Evolutionary conservation across 768 basidiomycete species (phyloP).

Genomic region (Boletus insuetus): DNA sequence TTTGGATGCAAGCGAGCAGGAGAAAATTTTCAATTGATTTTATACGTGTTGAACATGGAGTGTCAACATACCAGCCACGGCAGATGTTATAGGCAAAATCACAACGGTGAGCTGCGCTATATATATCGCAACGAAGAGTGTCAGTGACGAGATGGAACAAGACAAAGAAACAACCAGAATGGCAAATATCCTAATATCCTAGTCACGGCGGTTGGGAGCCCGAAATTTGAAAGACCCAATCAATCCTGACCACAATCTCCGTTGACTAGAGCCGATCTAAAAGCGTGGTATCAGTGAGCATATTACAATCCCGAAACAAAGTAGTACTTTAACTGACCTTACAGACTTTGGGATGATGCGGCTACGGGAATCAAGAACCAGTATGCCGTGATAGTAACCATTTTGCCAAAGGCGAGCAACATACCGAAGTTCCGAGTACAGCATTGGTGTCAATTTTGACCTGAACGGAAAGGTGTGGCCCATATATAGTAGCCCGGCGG

Average conservation of each 20-base stretch:
- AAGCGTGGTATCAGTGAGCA: background rate
- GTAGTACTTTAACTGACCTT: no score
- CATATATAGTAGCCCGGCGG: no score
- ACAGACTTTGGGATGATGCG: no score
- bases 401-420: no score
- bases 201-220: background rate
- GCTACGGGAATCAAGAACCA: no score
- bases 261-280: no score
- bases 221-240: background rate
- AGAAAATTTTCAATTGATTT: no score
- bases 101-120: background rate
- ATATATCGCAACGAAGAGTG: background rate
- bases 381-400: no score
- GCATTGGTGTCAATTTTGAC: no score
- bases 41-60: background rate
- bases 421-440: no score
- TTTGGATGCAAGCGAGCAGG: no score
- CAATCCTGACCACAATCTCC: background rate
- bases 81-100: background rate
- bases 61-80: background rate
- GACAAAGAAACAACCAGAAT: background rate
- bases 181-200: background rate
- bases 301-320: background rate
- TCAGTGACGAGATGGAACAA: background rate
- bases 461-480: no score